These are phyloP conservation scores for Ogataea trehaloabstinens DNA, from an alignment of 805 yeast species.

Conservation along the genomic window DNA sequence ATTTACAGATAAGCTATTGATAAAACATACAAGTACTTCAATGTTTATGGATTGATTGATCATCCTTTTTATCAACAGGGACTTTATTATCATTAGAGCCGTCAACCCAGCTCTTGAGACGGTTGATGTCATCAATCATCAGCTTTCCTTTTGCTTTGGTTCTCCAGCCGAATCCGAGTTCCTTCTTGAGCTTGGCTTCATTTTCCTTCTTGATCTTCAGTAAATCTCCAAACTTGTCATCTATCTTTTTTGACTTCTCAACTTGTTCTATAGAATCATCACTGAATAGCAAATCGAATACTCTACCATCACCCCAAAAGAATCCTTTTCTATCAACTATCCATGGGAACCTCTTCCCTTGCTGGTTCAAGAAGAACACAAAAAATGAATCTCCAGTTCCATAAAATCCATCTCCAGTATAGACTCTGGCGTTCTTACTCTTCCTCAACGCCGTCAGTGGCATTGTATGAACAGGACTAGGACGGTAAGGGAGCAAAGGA, in stretches of 20 bases:
- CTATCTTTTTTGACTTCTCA: constrained; percentile 44
- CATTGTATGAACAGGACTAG: constrained; percentile 71
- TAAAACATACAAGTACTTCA: not conserved
- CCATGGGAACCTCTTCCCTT: constrained; percentile 59
- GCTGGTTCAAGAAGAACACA: constrained; percentile 68
- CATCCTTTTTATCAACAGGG: not conserved
- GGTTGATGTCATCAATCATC: constrained; percentile 42
- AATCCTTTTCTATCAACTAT: constrained; percentile 81
- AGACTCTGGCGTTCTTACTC: constrained; percentile 62
- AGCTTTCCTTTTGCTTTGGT: constrained; percentile 46
- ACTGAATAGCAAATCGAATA: constrained; percentile 78
- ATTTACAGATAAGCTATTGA: too few relatives aligned
- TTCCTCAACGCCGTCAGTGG: constrained; percentile 57
- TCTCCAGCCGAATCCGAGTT: constrained; percentile 62
- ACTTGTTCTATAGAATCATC: constrained; percentile 75
- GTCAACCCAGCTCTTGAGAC: constrained; percentile 20
- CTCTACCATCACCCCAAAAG: constrained; percentile 91
- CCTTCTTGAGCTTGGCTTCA: constrained; percentile 47
- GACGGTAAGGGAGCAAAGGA: constrained; percentile 70
- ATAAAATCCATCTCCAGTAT: constrained; percentile 87
- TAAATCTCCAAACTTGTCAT: constrained; percentile 29
- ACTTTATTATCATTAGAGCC: constrained; percentile 1
- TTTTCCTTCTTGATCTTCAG: constrained; percentile 43
- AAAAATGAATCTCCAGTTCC: constrained; percentile 79
- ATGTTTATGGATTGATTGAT: not conserved